Evolutionary conservation across 192 early-diverging fungal species (phyloP).

Genomic region (Diversispora epigaea): DNA sequence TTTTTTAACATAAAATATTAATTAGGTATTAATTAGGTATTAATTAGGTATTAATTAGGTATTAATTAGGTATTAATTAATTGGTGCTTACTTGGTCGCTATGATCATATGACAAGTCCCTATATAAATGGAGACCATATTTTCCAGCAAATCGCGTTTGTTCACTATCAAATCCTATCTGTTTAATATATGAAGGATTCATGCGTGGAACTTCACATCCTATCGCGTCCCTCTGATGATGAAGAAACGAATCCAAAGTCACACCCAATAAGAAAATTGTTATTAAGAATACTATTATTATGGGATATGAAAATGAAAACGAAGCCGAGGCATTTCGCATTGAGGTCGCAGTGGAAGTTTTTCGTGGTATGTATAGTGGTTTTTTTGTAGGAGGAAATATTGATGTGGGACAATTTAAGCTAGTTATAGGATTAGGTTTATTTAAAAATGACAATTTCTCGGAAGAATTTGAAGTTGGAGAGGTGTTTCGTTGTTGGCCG

Average conservation of each 20-base stretch:
- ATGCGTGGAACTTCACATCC: conserved; percentile 56
- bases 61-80: too few species aligned
- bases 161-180: conserved; percentile 51
- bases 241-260: conserved; percentile 64
- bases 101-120: conserved; percentile 60
- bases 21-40: too few species aligned
- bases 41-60: too few species aligned
- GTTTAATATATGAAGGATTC: conserved; percentile 52
- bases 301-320: conserved; percentile 11
- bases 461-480: background rate
- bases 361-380: background rate
- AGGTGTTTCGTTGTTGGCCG: conserved; percentile 2
- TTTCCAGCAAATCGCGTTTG: conserved; percentile 65
- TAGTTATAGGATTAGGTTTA: background rate
- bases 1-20: background rate
- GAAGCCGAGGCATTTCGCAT: conserved; percentile 26
- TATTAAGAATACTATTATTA: conserved; percentile 33
- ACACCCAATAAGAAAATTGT: conserved; percentile 33
- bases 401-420: background rate
- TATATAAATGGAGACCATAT: conserved; percentile 76
- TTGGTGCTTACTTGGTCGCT: conserved; percentile 42
- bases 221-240: conserved; percentile 60
- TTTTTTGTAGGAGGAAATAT: background rate
- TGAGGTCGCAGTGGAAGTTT: background rate
- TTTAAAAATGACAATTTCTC: background rate